Percentiles rank a stretch among this genome's conserved stretches.
Evolutionary conservation across 2,329 filamentous ascomycete genomes (phyloP).

Genomic region (Trichophyton mentagrophytes): DNA sequence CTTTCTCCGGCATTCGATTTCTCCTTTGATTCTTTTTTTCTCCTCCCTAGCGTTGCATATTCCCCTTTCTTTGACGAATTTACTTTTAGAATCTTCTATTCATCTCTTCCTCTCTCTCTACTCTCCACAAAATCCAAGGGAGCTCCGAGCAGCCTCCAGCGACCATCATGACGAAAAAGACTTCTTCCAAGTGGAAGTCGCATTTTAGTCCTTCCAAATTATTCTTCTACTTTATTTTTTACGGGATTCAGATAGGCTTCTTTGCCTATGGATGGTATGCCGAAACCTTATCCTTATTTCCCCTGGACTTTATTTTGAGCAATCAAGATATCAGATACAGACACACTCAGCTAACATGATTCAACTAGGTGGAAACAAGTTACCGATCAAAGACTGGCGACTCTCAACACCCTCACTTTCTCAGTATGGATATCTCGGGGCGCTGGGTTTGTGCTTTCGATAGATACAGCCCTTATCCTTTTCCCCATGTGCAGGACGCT

Average conservation of each 20-base stretch:
- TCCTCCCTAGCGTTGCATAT: neutral
- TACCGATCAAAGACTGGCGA: slow-evolving; percentile 53
- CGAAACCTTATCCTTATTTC: neutral
- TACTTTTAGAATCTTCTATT: neutral
- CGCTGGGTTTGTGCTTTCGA: slow-evolving; percentile 69
- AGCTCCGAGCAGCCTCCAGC: neutral
- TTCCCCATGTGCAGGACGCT: slow-evolving; percentile 91
- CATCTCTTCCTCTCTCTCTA: too few relatives aligned
- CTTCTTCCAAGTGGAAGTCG: slow-evolving; percentile 24
- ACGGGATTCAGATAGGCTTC: slow-evolving; percentile 62
- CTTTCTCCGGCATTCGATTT: neutral
- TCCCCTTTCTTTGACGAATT: neutral
- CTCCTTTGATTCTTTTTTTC: neutral
- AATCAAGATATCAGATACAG: neutral
- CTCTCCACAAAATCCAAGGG: neutral
- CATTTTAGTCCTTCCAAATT: slow-evolving; percentile 61
- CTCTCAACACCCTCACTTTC: slow-evolving; percentile 66
- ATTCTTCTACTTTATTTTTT: slow-evolving; percentile 69
- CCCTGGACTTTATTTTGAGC: too few relatives aligned
- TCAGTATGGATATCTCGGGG: slow-evolving; percentile 96
- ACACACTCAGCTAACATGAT: neutral
- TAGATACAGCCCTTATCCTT: slow-evolving; percentile 78
- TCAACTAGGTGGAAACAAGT: slow-evolving; percentile 64
- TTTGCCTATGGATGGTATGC: slow-evolving; percentile 77
- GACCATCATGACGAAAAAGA: neutral